Evolutionary conservation across 768 basidiomycete genomes (phyloP).

Genomic region (Mycena sanguinolenta): DNA sequence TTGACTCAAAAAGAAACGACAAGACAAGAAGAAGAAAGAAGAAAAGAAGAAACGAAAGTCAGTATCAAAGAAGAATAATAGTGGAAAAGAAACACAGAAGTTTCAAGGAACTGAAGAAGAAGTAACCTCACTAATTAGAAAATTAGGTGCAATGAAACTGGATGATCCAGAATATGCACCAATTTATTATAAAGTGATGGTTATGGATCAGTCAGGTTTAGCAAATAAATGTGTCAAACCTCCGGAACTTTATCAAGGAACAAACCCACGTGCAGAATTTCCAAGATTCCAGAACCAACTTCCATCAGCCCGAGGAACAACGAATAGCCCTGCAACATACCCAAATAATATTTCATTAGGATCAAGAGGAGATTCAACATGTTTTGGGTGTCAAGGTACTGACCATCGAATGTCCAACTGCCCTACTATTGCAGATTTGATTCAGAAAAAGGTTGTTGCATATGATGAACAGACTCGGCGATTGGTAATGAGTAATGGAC

Average conservation of each 20-base stretch:
- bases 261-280: neutral
- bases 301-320: neutral
- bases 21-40: neutral
- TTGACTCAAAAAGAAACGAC: neutral
- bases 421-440: no score
- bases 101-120: conserved; percentile 14
- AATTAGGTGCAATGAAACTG: conserved; percentile 6
- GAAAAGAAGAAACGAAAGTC: neutral
- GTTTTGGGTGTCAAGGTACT: no score
- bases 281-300: no score
- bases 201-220: neutral
- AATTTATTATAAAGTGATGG: conserved; percentile 26
- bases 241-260: neutral
- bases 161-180: conserved; percentile 32
- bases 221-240: neutral
- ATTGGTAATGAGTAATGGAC: no score
- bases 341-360: neutral
- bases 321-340: neutral
- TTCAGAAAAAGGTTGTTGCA: no score
- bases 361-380: no score
- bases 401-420: no score
- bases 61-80: neutral
- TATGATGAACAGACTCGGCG: no score
- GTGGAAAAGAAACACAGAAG: neutral
- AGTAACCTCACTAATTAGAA: neutral